Conservation (phyloP, 2,329 filamentous ascomycete genomes). For the Colletotrichum sp. region DNA sequence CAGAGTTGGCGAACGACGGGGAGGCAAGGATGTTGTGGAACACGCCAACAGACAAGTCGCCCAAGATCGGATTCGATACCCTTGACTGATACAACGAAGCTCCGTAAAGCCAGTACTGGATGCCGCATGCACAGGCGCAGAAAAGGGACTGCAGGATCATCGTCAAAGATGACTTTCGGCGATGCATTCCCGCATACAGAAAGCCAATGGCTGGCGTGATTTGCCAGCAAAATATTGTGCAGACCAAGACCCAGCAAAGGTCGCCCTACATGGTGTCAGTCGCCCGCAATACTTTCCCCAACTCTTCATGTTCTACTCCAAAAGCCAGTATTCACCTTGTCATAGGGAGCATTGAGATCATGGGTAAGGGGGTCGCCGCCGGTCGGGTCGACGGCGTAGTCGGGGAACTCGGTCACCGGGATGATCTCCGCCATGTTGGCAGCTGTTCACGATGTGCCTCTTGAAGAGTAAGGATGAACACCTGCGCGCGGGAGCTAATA, state of each 20-base stretch:
- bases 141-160: slow-evolving; percentile 53
- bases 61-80: slow-evolving; percentile 36
- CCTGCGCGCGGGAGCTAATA: not conserved
- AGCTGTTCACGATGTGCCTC: not conserved
- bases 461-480: not conserved
- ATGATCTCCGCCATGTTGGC: slow-evolving; percentile 15
- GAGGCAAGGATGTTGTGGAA: slow-evolving; percentile 39
- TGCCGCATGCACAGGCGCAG: slow-evolving; percentile 46
- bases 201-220: slow-evolving; percentile 44
- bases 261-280: slow-evolving; percentile 34
- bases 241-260: slow-evolving; percentile 45
- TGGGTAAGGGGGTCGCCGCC: slow-evolving; percentile 48
- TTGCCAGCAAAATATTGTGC: slow-evolving; percentile 40
- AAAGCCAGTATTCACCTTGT: slow-evolving; percentile 34
- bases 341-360: slow-evolving; percentile 47
- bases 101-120: slow-evolving; percentile 53
- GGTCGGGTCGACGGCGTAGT: slow-evolving; percentile 40
- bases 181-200: slow-evolving; percentile 41
- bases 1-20: slow-evolving; percentile 38
- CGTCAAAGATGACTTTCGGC: slow-evolving; percentile 42
- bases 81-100: slow-evolving; percentile 45
- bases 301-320: fast-evolving
- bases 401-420: slow-evolving; percentile 41
- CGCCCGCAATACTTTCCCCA: not conserved
- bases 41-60: slow-evolving; percentile 37